phyloP scores from a whole-genome alignment of 2,329 filamentous ascomycete genomes.

The Fusarium lyarnte region DNA sequence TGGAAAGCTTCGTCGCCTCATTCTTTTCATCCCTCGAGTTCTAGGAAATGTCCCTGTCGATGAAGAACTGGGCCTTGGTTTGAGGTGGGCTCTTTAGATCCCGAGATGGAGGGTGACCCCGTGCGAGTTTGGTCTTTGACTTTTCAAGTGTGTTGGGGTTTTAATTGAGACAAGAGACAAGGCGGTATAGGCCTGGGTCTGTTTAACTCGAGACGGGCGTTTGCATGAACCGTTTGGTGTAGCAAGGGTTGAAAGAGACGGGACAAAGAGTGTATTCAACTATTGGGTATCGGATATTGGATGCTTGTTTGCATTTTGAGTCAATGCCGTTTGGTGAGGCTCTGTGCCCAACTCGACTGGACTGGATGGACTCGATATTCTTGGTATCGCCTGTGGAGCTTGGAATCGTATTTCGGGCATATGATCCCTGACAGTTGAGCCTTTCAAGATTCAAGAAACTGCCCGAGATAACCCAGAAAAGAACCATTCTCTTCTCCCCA shows the following conservation, averaged over 20 bases:
- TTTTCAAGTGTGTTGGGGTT: constrained; percentile 6
- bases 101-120: constrained; percentile 28
- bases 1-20: constrained; percentile 25
- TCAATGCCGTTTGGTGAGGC: constrained; percentile 19
- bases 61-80: constrained; percentile 19
- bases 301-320: constrained; percentile 1
- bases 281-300: neutral
- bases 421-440: neutral
- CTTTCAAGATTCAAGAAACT: constrained; percentile 7
- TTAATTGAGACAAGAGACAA: neutral
- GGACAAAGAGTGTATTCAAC: constrained; percentile 5
- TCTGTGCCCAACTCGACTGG: constrained; percentile 19
- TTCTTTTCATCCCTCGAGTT: constrained; percentile 3
- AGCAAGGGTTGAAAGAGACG: constrained; percentile 8
- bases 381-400: constrained; percentile 17
- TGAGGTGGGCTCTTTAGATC: constrained; percentile 12
- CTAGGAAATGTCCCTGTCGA: constrained; percentile 28
- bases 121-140: constrained; percentile 22
- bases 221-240: constrained; percentile 15
- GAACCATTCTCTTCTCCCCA: neutral
- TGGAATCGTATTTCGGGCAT: neutral
- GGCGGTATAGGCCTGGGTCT: neutral
- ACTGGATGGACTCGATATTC: neutral
- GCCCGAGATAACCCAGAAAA: neutral
- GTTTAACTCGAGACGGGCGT: constrained; percentile 11